These are phyloP conservation scores for Cladosporium austrohemisphaericum DNA, from an alignment of 2,329 filamentous ascomycete species.

Conservation along the genomic window DNA sequence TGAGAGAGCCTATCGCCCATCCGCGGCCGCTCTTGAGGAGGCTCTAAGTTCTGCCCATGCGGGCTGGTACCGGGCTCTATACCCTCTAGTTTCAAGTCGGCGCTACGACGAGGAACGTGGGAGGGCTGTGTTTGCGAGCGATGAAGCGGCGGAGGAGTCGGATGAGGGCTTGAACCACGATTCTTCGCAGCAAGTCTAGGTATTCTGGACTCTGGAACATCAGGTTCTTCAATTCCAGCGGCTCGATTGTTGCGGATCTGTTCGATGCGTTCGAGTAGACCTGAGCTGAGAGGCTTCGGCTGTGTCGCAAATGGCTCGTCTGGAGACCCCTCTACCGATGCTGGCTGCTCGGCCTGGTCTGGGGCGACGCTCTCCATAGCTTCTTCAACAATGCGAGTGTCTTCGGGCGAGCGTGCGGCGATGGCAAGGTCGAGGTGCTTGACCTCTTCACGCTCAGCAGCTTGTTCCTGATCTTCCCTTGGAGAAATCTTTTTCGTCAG, in stretches of 20 bases:
- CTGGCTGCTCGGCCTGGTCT: not conserved
- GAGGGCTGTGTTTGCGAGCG: constrained; percentile 52
- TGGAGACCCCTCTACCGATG: not conserved
- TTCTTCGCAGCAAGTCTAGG: constrained; percentile 31
- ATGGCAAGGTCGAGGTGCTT: constrained; percentile 61
- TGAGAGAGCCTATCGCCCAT: constrained; percentile 58
- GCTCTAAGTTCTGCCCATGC: not conserved
- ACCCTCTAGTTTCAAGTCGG: constrained; percentile 11
- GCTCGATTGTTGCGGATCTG: constrained; percentile 33
- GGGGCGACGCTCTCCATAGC: not conserved
- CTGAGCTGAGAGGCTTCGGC: constrained; percentile 34
- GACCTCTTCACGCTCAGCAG: constrained; percentile 50
- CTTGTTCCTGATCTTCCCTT: constrained; percentile 30
- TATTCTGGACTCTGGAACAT: constrained; percentile 33
- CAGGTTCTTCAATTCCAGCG: constrained; percentile 20
- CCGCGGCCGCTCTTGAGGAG: constrained; percentile 60
- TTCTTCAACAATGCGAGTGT: constrained; percentile 8
- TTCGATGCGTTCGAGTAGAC: constrained; percentile 36
- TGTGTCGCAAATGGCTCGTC: constrained; percentile 30
- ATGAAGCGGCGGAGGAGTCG: constrained; percentile 45
- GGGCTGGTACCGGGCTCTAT: not conserved
- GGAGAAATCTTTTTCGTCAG: constrained; percentile 26
- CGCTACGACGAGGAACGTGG: constrained; percentile 26
- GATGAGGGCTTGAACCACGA: constrained; percentile 35
- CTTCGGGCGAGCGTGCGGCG: constrained; percentile 32